Evolutionary conservation across 2,329 filamentous ascomycete genomes (phyloP), one percentile per base, ranked within the genome.

Genomic region (Arthrobotrys pseudoclavata): DNA sequence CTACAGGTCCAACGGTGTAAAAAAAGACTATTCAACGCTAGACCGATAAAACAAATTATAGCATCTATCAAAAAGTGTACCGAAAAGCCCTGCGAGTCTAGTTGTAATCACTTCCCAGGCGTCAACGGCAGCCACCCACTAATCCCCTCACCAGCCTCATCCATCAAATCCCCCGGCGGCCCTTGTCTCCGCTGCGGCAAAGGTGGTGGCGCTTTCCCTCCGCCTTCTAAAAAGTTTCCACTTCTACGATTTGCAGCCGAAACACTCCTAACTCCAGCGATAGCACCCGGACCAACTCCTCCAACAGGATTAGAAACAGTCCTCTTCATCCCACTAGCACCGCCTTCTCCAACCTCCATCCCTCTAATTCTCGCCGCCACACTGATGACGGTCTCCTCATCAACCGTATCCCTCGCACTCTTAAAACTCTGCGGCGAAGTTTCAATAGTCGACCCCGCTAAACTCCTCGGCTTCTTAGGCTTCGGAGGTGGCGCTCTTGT

Each of bases 351-450:
- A 24, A 77, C 47, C 13, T 68, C 37, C 74, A 77, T 68, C 6
- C 67, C 62, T 53, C 74, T 69, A 29, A 77, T 57, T 24, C 74
- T 60, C 18, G 60, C 67, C 4, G 67, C 74, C 10, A 77, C 74
- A 13, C 67, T 77, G 15, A 66, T 20, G 6, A 61, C 34, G 2
- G 52, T 26, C 31, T 77, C 74, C 22, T 77, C 74, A 40, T 71
- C 74, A 37, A 71, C 61, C 0, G 18, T 26, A 26, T 74, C 69
- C 12, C 52, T 67, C 57, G 67, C 60, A 15, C 66, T 74, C 45
- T 74, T 70, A 20, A 77, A 66, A 66, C 74, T 77, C 47, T 77
- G 74, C 26, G 74, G 67, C 12, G 74, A 71, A 1, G 67, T 67
- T 15, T 71, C 67, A 20, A 53, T 34, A 20, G 60, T 50, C 20